Evolutionary conservation across 2,329 filamentous ascomycete species (phyloP), one percentile per base, ranked within the genome.

Genomic region (Eurotiales sp.): DNA sequence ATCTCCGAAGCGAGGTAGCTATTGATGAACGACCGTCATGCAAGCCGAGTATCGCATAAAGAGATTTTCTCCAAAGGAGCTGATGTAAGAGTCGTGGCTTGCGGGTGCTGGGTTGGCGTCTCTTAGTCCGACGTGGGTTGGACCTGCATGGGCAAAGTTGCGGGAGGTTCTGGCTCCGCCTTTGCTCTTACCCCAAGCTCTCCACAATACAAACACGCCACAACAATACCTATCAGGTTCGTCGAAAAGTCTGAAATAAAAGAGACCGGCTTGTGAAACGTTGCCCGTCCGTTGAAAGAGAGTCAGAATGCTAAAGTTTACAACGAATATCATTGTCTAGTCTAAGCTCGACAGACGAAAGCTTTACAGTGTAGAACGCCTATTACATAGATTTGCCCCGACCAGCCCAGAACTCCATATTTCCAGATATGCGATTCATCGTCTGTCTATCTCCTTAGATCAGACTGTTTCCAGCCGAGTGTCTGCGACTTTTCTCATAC

Each of bases 401-500:
- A 34, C 32, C 32, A 45, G 23, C 41, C n/a, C 51, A 45, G 39
- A 48, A 53, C 51, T 53, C 51, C 51, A 34, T 40, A 14, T 46
- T 23, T 32, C 23, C 40, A 19, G 17, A 46, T 25, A 49, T 49
- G 46, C 51, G 32, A 45, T 37, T 36, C n/a, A 23, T 30, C 19
- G 14, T 27, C 23, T 43, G 5, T 27, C 23, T 43, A 7, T 15
- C 15, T 10, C 14, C 40, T 49, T 32, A 53, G 23, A 49, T 53
- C 25, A 53, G 27, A 22, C 22, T 66, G 48, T 67, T 69, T 54
- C 66, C 69, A 11, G 69, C 61, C 30, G 69, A 72, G 21, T 70
- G 57, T 23, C 66, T 62, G 39, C 67, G 62, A 46, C 87, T 86
- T 71, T 85, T 88, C 70, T 96, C 90, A 65, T 96, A 97, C 54